These are phyloP conservation scores for Ganoderma meredithae DNA, from an alignment of 1,284 basidiomycete species.

Conservation along the genomic window DNA sequence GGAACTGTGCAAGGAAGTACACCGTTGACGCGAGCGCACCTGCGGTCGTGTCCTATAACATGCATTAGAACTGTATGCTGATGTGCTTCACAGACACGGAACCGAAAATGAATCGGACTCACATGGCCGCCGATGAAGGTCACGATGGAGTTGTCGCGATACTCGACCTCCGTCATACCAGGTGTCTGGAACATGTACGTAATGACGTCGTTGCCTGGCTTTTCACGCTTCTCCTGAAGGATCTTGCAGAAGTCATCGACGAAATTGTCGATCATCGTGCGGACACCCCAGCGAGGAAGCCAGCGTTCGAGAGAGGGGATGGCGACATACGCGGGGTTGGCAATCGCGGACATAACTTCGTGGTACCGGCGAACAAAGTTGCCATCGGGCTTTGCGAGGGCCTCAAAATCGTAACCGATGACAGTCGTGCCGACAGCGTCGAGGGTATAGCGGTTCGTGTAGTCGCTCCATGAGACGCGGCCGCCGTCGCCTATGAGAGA, in stretches of 20 bases:
- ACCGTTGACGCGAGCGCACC: slow-evolving; percentile 42
- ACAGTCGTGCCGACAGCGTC: slow-evolving; percentile 43
- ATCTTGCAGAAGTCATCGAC: slow-evolving; percentile 35
- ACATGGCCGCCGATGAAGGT: slow-evolving; percentile 46
- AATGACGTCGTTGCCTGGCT: slow-evolving; percentile 43
- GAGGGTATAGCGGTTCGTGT: slow-evolving; percentile 40
- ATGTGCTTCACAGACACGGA: background rate
- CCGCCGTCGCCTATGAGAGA: slow-evolving; percentile 34
- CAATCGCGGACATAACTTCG: slow-evolving; percentile 42
- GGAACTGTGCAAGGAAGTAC: slow-evolving; percentile 43
- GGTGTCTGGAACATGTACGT: slow-evolving; percentile 44
- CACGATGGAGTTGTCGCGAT: slow-evolving; percentile 44
- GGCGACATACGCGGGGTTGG: slow-evolving; percentile 41
- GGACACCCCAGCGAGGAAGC: slow-evolving; percentile 38
- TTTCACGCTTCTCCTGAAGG: slow-evolving; percentile 38
- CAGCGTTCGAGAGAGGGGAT: slow-evolving; percentile 42
- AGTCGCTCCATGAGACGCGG: slow-evolving; percentile 38
- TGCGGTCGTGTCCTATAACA: slow-evolving; percentile 42
- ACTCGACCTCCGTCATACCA: slow-evolving; percentile 39
- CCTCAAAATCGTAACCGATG: slow-evolving; percentile 46
- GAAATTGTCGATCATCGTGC: slow-evolving; percentile 37
- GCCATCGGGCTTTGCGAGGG: slow-evolving; percentile 38
- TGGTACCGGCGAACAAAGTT: slow-evolving; percentile 44
- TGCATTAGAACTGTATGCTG: background rate
- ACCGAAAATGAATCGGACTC: slow-evolving; percentile 8